phyloP scores from a whole-genome alignment of 179 eudicot genomes.

The Drosera spatulata region DNA sequence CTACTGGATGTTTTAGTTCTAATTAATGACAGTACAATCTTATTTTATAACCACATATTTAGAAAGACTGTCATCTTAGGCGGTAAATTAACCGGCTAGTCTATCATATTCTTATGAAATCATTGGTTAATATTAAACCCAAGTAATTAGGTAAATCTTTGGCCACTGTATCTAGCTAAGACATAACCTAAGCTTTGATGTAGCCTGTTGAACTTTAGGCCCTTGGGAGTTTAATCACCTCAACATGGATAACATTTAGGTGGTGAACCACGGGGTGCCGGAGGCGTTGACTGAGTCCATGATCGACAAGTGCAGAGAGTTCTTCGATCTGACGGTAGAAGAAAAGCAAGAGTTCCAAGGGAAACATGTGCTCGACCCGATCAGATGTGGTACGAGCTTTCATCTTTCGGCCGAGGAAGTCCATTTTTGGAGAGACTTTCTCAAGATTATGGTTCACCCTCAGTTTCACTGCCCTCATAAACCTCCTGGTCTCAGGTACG shows the following conservation, averaged over 20 bases:
- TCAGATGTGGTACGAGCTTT: constrained; percentile 23
- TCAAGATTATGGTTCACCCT: constrained; percentile 3
- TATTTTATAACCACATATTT: no score
- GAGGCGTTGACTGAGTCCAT: constrained; percentile 12
- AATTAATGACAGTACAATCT: no score
- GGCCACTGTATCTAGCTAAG: no score
- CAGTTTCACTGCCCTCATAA: constrained; percentile 6
- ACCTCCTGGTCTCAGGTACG: constrained; percentile 8
- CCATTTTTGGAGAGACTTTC: not conserved
- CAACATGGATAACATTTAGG: constrained; percentile 1
- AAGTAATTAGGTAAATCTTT: no score
- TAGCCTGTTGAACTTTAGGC: no score
- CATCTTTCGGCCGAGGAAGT: constrained; percentile 5
- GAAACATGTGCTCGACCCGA: constrained; percentile 16
- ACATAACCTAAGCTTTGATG: no score
- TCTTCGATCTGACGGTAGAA: constrained; percentile 17
- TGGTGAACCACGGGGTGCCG: constrained; percentile 29
- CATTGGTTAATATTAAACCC: no score
- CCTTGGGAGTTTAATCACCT: no score
- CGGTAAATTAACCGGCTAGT: no score
- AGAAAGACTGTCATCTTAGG: no score
- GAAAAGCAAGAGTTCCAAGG: constrained; percentile 22
- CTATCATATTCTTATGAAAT: no score
- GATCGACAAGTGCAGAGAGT: constrained; percentile 8
- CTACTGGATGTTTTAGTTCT: no score